A percentile compares a stretch with the other conserved stretches of the same genome.
Evolutionary conservation across 805 yeast genomes (phyloP).

Genomic region (Yarrowia phangngaensis): DNA sequence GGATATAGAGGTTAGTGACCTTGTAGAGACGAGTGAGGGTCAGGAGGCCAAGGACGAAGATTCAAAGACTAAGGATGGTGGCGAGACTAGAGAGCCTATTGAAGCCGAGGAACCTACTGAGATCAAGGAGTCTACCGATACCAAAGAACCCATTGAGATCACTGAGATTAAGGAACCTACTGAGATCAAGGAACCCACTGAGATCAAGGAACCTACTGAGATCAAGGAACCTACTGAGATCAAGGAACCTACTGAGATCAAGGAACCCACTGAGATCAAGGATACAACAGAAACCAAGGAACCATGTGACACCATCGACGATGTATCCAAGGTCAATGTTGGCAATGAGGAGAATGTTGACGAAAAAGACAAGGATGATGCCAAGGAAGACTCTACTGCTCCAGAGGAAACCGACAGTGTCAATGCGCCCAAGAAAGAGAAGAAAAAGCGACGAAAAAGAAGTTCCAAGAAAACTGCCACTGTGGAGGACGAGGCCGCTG

Average conservation of each 20-base stretch:
- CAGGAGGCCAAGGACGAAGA: conserved; percentile 31
- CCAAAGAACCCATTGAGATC: conserved; percentile 15
- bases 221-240: conserved; percentile 26
- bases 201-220: conserved; percentile 14
- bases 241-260: conserved; percentile 15
- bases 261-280: conserved; percentile 1
- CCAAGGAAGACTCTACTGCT: not conserved
- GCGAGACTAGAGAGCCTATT: conserved; percentile 33
- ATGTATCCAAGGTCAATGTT: not conserved
- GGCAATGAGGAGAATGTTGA: conserved; percentile 45
- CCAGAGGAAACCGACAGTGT: conserved; percentile 5
- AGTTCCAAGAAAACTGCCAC: conserved; percentile 22
- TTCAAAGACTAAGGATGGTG: conserved; percentile 29
- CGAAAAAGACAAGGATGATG: conserved; percentile 33
- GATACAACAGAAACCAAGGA: not conserved
- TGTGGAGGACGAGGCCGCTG: conserved; percentile 27
- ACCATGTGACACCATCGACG: not conserved
- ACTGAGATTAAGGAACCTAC: conserved; percentile 31
- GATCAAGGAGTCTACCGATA: conserved; percentile 32
- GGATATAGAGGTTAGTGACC: conserved; percentile 27
- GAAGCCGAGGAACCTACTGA: conserved; percentile 34
- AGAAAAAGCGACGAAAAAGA: conserved; percentile 3
- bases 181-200: conserved; percentile 29
- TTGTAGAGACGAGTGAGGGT: conserved; percentile 28
- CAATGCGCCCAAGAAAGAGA: conserved; percentile 22